phyloP scores from a whole-genome alignment of 2,329 filamentous ascomycete species.

The Fusarium staphyleae region DNA sequence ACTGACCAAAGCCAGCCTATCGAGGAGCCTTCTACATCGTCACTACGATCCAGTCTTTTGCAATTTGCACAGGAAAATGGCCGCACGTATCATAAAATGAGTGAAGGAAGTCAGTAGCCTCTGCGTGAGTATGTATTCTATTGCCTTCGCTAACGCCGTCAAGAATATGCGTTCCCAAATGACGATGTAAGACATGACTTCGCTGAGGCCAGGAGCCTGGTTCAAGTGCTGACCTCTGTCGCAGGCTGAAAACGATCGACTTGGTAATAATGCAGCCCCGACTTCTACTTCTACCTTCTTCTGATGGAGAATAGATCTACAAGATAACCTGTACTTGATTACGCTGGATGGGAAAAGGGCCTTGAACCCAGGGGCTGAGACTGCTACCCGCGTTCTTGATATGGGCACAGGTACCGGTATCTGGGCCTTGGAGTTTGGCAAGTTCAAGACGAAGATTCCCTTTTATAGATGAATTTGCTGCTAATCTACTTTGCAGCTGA shows the following conservation, averaged over 20 bases:
- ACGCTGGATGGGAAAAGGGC: constrained; percentile 20
- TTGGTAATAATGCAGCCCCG: not conserved
- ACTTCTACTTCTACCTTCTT: accelerated
- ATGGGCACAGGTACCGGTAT: constrained; percentile 26
- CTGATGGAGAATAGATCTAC: constrained; percentile 2
- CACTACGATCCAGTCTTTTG: constrained; percentile 16
- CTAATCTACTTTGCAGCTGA: constrained; percentile 8
- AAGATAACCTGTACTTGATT: constrained; percentile 16
- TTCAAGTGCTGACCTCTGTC: not conserved
- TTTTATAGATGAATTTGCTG: too few relatives aligned
- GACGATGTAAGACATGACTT: constrained; percentile 15
- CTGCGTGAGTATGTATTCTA: accelerated
- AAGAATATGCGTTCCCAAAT: constrained; percentile 28
- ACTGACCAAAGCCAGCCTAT: constrained; percentile 6
- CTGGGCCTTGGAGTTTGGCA: constrained; percentile 22
- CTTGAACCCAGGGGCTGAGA: constrained; percentile 17
- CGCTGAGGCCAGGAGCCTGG: accelerated
- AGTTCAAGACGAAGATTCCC: accelerated
- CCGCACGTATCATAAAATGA: constrained; percentile 22
- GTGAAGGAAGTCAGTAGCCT: constrained; percentile 10
- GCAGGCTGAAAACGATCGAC: constrained; percentile 19
- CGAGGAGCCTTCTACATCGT: constrained; percentile 18
- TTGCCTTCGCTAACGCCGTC: accelerated
- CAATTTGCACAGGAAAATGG: constrained; percentile 24
- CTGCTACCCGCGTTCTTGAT: constrained; percentile 14